Evolutionary conservation across 257 asterid genomes (phyloP).

Genomic region (Knoxia roxburghii): DNA sequence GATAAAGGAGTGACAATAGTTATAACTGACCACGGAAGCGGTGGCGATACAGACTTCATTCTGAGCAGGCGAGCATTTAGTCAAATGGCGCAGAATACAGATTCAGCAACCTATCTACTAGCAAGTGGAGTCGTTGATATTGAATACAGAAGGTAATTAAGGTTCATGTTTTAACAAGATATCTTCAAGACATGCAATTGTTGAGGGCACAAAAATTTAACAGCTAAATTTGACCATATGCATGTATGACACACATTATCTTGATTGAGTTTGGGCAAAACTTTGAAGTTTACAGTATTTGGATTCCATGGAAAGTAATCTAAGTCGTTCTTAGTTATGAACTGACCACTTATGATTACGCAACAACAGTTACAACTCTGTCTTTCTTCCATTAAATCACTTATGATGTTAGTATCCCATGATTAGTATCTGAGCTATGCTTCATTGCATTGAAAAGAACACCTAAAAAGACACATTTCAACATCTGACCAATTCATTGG

Average conservation of each 20-base stretch:
- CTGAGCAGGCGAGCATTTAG: constrained; percentile 62
- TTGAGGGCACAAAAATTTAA: neutral
- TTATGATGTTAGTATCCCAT: too few species aligned
- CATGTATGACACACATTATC: neutral
- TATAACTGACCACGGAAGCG: constrained; percentile 63
- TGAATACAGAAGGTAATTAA: constrained; percentile 55
- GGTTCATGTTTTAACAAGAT: neutral
- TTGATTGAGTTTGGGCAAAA: neutral
- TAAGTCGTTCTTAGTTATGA: neutral
- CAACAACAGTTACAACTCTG: neutral
- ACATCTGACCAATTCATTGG: neutral
- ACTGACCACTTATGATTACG: too few species aligned
- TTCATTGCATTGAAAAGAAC: neutral
- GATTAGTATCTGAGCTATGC: too few species aligned
- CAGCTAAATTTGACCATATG: neutral
- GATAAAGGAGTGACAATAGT: constrained; percentile 60
- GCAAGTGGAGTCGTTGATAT: constrained; percentile 56
- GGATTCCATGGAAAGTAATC: neutral
- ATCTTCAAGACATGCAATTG: constrained; percentile 2
- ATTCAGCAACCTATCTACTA: constrained; percentile 50
- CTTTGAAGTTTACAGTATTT: neutral
- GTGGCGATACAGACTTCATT: constrained; percentile 67
- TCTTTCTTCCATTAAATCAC: too few species aligned
- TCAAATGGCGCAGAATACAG: constrained; percentile 63
- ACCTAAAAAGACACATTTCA: too few species aligned